A percentile compares a stretch with the other conserved stretches of the same genome.
Evolutionary conservation across 140 eudicot species (phyloP).

Genomic region (Ambrosia hybrid): DNA sequence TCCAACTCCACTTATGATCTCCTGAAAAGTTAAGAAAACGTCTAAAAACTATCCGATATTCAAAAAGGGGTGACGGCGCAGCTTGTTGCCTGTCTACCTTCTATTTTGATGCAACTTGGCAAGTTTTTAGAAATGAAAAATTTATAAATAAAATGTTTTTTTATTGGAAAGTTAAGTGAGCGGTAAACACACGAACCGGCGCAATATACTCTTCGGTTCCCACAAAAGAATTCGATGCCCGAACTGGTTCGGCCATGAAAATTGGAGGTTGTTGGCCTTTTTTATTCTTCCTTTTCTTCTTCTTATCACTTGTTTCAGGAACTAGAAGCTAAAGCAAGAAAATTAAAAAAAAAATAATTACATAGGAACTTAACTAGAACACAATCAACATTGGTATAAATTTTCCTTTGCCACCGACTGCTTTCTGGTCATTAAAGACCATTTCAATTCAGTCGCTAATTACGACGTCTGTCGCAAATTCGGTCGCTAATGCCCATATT

Average conservation of each 20-base stretch:
- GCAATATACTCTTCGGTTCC: conserved; percentile 99
- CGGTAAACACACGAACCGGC: conserved; percentile 47
- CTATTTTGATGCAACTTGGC: no score
- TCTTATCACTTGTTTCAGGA: conserved; percentile 63
- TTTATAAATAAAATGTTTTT: no score
- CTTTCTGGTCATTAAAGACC: neutral
- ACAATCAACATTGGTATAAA: neutral
- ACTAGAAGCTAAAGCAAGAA: conserved; percentile 62
- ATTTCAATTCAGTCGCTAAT: neutral
- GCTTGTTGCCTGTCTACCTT: no score
- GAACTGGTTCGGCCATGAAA: conserved; percentile 95
- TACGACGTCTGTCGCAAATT: neutral
- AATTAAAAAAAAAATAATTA: neutral
- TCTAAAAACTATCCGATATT: no score
- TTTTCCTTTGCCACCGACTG: neutral
- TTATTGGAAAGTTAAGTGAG: no score
- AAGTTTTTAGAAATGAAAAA: no score
- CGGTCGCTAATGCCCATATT: neutral
- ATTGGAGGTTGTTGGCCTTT: conserved; percentile 74
- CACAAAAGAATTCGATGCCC: conserved; percentile 96
- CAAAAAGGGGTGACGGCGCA: no score
- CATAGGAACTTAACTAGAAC: conserved; percentile 7
- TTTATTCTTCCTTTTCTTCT: conserved; percentile 39
- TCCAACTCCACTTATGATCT: conserved; percentile 87
- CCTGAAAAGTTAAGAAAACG: no score